These are phyloP conservation scores for Kodamaea derodonti DNA, from an alignment of 1,139 yeast species.

Conservation along the genomic window DNA sequence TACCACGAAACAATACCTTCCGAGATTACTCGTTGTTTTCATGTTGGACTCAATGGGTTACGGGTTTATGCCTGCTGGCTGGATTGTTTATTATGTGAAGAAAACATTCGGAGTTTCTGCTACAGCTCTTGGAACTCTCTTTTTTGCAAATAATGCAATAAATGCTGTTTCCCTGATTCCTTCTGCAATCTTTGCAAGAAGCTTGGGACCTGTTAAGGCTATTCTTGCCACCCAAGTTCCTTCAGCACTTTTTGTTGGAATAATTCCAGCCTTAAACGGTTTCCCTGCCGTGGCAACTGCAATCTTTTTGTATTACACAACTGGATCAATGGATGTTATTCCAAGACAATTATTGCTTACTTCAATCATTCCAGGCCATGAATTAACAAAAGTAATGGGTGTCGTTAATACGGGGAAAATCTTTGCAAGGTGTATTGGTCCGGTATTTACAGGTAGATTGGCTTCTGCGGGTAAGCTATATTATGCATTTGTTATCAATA, in stretches of 20 bases:
- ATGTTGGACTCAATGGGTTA: slow-evolving; percentile 83
- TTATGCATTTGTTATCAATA: slow-evolving; percentile 62
- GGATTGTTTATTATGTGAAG: slow-evolving; percentile 80
- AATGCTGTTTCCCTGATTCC: slow-evolving; percentile 66
- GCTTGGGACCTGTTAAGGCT: slow-evolving; percentile 75
- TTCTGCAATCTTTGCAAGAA: slow-evolving; percentile 63
- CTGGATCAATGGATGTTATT: slow-evolving; percentile 84
- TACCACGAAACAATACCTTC: slow-evolving; percentile 29
- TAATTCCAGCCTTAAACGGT: slow-evolving; percentile 22
- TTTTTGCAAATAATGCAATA: slow-evolving; percentile 58
- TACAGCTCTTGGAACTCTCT: slow-evolving; percentile 43
- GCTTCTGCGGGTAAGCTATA: slow-evolving; percentile 52
- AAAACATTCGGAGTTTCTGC: slow-evolving; percentile 38
- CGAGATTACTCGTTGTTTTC: slow-evolving; percentile 46
- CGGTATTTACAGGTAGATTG: slow-evolving; percentile 69
- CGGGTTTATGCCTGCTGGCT: slow-evolving; percentile 83
- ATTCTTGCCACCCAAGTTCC: slow-evolving; percentile 78
- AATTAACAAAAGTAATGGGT: slow-evolving; percentile 77
- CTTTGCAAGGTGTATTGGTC: slow-evolving; percentile 78
- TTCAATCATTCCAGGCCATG: slow-evolving; percentile 57
- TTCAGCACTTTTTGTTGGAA: slow-evolving; percentile 54
- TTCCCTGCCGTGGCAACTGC: slow-evolving; percentile 46
- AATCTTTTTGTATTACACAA: slow-evolving; percentile 47
- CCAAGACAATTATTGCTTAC: slow-evolving; percentile 81
- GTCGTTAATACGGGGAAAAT: slow-evolving; percentile 84